Evolutionary conservation across 2,329 filamentous ascomycete genomes (phyloP), one percentile per base, ranked within the genome.

Genomic region (Cercospora beticola): DNA sequence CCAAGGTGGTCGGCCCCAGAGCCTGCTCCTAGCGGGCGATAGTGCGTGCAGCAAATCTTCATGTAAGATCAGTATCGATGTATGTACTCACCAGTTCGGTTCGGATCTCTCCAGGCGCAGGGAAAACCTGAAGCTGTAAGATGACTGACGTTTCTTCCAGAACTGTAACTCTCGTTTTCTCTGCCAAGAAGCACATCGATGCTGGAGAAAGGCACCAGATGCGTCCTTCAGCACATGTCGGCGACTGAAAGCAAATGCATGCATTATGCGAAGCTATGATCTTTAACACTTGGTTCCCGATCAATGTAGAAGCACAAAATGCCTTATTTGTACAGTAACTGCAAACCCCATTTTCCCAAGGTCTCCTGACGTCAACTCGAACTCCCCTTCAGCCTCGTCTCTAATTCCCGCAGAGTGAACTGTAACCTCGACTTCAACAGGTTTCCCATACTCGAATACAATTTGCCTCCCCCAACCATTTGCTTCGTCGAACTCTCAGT

Each of bases 391-490:
- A 70, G n/a, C 16, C 68, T 43, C 21, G 52, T 23, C 46, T 69
- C 71, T 16, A 72, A 21, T 31, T 68, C 69, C 16, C 63, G 60
- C 21, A 71, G 43, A 2, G 71, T 71, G 28, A 64, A 67, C 18
- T 69, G 65, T 36, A 72, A 64, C 18, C 69, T 54, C 36, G 54
- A 40, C 30, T 67, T 69, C 46, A 72, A 31, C 26, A 68, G 54
- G 1, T 46, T 26, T 1, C 64, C 67, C 67, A 72, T 68, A 30
- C 21, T 46, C 1, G 31, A 65, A 40, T 71, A 64, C 23, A 72
- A 43, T n/a, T 59, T 63, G 1, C 61, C 31, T 9, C 65, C 67
- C 14, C 67, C 67, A 1, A 46, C 46, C 49, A 67, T 62, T 33
- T 62, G 36, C 14, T 58, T 40, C 3, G 54, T 23, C 14, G 33